These are phyloP conservation scores for Rhizophora apiculata DNA, from an alignment of 345 rosid genomes.

Conservation along the genomic window DNA sequence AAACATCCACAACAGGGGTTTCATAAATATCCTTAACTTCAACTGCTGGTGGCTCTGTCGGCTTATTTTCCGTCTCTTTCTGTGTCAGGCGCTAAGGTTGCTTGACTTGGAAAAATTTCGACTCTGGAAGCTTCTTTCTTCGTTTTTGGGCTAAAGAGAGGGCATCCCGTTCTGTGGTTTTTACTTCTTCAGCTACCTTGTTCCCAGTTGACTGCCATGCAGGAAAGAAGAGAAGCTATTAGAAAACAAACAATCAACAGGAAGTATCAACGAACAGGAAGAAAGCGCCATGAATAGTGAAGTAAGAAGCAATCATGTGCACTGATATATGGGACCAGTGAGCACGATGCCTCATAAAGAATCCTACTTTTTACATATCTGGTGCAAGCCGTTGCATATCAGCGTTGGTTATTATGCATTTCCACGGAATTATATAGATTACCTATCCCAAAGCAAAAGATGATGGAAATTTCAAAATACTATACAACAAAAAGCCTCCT, in stretches of 20 bases:
- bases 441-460: too few relatives aligned
- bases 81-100: neutral
- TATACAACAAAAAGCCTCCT: too few relatives aligned
- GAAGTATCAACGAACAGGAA: neutral
- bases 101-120: neutral
- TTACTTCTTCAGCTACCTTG: neutral
- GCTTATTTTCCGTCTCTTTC: constrained; percentile 3
- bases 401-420: neutral
- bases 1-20: neutral
- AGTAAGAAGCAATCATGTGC: neutral
- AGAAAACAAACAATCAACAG: neutral
- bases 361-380: neutral
- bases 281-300: neutral
- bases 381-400: neutral
- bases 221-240: neutral
- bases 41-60: neutral
- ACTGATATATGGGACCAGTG: neutral
- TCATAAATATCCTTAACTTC: constrained; percentile 9
- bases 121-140: neutral
- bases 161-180: constrained; percentile 2
- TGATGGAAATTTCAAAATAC: too few relatives aligned
- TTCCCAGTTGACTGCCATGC: constrained; percentile 5
- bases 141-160: neutral
- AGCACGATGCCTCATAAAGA: neutral
- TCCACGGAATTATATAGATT: too few relatives aligned